Conservation (phyloP, 306 rosid genomes). For the Cucurbita maxima region DNA sequence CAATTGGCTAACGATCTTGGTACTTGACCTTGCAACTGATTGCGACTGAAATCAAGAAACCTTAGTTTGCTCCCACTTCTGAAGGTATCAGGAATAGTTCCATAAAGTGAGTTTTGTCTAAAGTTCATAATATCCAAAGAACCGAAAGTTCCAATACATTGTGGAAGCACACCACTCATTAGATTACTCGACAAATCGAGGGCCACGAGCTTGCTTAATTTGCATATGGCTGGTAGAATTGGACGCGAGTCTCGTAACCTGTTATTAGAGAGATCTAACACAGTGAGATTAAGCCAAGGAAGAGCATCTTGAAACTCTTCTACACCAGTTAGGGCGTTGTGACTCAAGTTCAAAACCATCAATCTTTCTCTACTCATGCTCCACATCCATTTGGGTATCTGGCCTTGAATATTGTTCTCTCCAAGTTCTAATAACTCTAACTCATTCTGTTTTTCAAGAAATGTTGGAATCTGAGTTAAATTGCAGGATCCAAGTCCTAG, state of each 20-base stretch:
- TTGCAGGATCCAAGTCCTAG: conserved; percentile 4
- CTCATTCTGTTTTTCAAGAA: conserved; percentile 5
- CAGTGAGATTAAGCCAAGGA: not conserved
- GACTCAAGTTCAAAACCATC: not conserved
- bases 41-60: conserved; percentile 14
- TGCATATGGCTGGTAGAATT: conserved; percentile 12
- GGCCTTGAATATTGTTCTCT: conserved; percentile 20
- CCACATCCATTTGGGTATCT: conserved; percentile 20
- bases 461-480: conserved; percentile 9
- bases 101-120: not conserved
- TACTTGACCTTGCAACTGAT: conserved; percentile 9
- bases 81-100: not conserved
- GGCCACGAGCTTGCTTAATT: not conserved
- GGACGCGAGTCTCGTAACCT: not conserved
- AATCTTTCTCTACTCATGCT: conserved; percentile 5
- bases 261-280: not conserved
- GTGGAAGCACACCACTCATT: conserved; percentile 9
- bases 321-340: conserved; percentile 8
- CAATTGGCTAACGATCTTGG: conserved; percentile 11
- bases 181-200: conserved; percentile 10
- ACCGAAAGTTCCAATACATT: conserved; percentile 5
- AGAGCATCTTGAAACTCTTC: not conserved
- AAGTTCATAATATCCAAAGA: not conserved
- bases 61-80: not conserved
- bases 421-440: not conserved